Conservation (phyloP, 139 green algal genomes). For the Chlorella vulgaris region DNA sequence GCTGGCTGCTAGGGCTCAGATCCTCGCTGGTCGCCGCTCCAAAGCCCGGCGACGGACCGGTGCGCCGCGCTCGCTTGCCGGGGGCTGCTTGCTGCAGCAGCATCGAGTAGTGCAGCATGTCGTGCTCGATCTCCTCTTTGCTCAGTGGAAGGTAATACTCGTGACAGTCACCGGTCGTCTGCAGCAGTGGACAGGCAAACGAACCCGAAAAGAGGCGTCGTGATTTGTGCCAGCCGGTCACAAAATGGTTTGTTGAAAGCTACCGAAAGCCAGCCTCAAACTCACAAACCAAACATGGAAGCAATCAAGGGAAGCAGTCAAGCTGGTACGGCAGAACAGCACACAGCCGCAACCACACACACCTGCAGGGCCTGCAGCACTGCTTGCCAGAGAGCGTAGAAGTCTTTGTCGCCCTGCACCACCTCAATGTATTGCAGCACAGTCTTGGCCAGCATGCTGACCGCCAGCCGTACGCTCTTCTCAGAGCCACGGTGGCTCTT, state of each 20-base stretch:
- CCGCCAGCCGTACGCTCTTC: constrained; percentile 58
- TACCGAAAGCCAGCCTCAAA: too few species aligned
- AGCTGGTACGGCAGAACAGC: too few species aligned
- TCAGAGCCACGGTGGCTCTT: constrained; percentile 52
- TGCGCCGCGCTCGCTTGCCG: neutral
- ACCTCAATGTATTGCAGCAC: constrained; percentile 60
- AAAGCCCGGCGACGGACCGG: neutral
- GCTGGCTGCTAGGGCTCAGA: constrained; percentile 3
- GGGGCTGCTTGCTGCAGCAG: constrained; percentile 3
- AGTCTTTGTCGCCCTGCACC: constrained; percentile 44
- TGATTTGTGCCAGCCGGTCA: too few species aligned
- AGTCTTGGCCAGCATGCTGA: constrained; percentile 71
- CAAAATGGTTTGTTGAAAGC: too few species aligned
- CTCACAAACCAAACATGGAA: too few species aligned
- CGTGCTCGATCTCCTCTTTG: constrained; percentile 23
- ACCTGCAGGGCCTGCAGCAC: constrained; percentile 52
- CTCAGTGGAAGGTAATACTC: constrained; percentile 27
- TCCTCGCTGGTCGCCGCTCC: constrained; percentile 11
- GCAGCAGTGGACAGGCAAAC: neutral
- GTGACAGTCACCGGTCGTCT: constrained; percentile 4
- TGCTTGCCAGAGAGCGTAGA: constrained; percentile 60
- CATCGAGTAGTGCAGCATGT: neutral
- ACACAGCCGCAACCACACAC: too few species aligned
- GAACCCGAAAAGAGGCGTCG: too few species aligned
- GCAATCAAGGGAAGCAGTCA: too few species aligned